Conservation (phyloP, 208 protist species). For the Trypanosoma avium region DNA sequence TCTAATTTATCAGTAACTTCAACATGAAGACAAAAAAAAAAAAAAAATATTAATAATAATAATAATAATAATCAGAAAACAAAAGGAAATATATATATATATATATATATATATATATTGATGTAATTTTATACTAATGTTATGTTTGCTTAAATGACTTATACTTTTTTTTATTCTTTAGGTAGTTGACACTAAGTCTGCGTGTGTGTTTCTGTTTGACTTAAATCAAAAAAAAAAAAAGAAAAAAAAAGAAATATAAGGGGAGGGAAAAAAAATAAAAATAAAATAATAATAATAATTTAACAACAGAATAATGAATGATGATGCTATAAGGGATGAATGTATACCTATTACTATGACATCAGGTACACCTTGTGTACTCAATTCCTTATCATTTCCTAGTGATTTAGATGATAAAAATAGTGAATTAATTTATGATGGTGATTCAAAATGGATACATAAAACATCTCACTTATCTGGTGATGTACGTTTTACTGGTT, state of each 20-base stretch:
- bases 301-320: background rate
- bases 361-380: constrained; percentile 26
- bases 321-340: background rate
- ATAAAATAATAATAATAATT: background rate
- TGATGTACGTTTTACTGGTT: constrained; percentile 3
- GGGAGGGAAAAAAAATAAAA: background rate
- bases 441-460: constrained; percentile 9
- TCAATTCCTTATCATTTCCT: constrained; percentile 17
- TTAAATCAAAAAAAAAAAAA: background rate
- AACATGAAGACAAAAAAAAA: too few species aligned
- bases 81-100: background rate
- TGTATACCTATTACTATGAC: constrained; percentile 39
- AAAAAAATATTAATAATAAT: too few species aligned
- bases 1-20: too few species aligned
- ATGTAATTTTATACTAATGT: too few species aligned
- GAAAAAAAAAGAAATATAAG: background rate
- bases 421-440: constrained; percentile 1
- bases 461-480: constrained; percentile 14
- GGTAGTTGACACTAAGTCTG: too few species aligned
- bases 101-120: background rate
- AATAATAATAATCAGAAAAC: background rate
- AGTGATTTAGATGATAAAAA: background rate
- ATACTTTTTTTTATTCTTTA: too few species aligned
- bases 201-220: background rate
- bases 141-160: too few species aligned